phyloP scores from a whole-genome alignment of 805 yeast genomes.

The Hanseniaspora osmophila region DNA sequence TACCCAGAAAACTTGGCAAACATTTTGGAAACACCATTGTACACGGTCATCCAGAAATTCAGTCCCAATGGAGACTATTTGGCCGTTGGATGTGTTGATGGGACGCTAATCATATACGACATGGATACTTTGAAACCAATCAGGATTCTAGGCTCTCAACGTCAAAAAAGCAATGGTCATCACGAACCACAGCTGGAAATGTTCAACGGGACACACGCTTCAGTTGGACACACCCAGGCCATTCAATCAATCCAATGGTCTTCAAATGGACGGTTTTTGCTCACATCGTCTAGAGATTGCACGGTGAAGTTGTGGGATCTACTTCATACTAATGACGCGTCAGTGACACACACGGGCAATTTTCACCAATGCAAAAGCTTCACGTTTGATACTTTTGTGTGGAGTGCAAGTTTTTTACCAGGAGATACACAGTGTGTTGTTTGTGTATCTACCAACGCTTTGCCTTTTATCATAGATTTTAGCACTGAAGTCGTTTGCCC shows the following conservation, averaged over 20 bases:
- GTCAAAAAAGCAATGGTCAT: background rate
- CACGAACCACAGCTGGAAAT: too few species aligned
- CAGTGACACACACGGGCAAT: background rate
- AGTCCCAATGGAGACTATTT: conserved; percentile 70
- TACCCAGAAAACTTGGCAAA: conserved; percentile 75
- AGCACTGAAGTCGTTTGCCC: background rate
- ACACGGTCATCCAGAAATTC: conserved; percentile 53
- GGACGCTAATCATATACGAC: conserved; percentile 61
- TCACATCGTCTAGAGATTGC: conserved; percentile 76
- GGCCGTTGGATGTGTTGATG: conserved; percentile 68
- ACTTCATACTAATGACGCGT: conserved; percentile 4
- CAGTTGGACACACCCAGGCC: conserved; percentile 56
- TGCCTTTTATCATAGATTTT: conserved; percentile 23
- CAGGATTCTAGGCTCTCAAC: conserved; percentile 12
- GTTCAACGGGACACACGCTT: conserved; percentile 12
- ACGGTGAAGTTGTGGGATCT: conserved; percentile 71
- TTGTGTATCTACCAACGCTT: conserved; percentile 48
- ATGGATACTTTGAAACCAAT: conserved; percentile 38
- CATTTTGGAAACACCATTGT: conserved; percentile 47
- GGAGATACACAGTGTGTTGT: conserved; percentile 39
- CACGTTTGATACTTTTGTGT: conserved; percentile 55
- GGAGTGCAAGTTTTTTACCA: conserved; percentile 46
- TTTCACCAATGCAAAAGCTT: conserved; percentile 27
- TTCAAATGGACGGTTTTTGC: conserved; percentile 47
- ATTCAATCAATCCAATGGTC: conserved; percentile 73